Conservation (phyloP, 2,329 filamentous ascomycete genomes). For the Phyllosticta capitalensis region DNA sequence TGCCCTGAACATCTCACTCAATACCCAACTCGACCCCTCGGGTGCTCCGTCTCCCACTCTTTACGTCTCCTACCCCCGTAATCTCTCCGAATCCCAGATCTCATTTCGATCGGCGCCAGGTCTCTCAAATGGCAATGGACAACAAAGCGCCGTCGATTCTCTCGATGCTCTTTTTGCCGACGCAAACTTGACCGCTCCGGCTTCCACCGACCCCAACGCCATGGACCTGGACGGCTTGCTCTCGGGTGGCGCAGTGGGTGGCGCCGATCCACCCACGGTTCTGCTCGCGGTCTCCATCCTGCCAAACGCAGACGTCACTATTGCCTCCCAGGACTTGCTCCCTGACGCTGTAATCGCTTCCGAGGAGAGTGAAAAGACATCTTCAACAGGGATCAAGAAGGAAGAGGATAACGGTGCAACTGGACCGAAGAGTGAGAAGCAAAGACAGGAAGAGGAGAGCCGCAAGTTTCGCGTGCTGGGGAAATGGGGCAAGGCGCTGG, state of each 20-base stretch:
- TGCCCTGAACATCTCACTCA: slow-evolving; percentile 10
- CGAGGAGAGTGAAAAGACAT: slow-evolving; percentile 13
- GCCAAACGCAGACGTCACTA: slow-evolving; percentile 48
- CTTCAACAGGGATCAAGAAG: slow-evolving; percentile 6
- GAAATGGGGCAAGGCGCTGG: slow-evolving; percentile 36
- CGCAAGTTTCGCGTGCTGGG: slow-evolving; percentile 15
- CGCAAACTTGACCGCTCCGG: background rate
- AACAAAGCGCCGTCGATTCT: background rate
- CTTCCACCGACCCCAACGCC: background rate
- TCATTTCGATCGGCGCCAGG: background rate
- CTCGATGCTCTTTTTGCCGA: slow-evolving; percentile 12
- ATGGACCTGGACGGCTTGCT: background rate
- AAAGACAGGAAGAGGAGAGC: slow-evolving; percentile 14
- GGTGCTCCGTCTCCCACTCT: slow-evolving; percentile 12
- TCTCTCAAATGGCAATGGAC: background rate
- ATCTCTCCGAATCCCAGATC: background rate
- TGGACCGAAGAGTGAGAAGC: slow-evolving; percentile 12
- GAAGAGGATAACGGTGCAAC: slow-evolving; percentile 10
- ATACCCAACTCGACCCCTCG: slow-evolving; percentile 2
- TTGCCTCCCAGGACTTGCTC: slow-evolving; percentile 50
- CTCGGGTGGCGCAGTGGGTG: slow-evolving; percentile 27
- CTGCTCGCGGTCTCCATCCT: slow-evolving; percentile 44
- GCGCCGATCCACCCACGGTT: slow-evolving; percentile 39
- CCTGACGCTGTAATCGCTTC: slow-evolving; percentile 16
- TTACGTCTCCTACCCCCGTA: slow-evolving; percentile 7